Conservation (phyloP, 257 asterid species). For the Euphrasia confusa region DNA sequence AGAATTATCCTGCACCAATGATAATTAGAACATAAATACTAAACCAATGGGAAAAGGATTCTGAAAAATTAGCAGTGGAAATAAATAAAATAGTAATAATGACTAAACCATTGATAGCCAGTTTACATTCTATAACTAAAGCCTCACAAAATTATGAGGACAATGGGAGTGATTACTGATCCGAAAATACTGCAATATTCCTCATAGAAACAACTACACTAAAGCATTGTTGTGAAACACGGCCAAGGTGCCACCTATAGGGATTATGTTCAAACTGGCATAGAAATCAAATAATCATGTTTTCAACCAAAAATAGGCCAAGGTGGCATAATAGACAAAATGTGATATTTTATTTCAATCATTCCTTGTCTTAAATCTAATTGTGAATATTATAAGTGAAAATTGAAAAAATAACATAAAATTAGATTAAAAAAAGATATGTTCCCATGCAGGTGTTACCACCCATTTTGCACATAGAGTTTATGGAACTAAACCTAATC, state of each 20-base stretch:
- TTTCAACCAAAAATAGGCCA: no score
- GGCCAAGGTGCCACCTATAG: not conserved
- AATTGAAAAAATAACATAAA: no score
- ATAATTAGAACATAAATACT: conserved; percentile 7
- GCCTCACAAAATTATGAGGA: not conserved
- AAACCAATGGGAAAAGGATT: not conserved
- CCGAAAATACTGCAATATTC: conserved; percentile 1
- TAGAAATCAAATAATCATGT: no score
- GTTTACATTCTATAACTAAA: not conserved
- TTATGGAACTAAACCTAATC: not conserved
- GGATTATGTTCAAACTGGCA: no score
- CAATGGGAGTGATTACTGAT: not conserved
- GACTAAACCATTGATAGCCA: not conserved
- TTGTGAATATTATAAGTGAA: no score
- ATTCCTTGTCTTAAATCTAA: no score
- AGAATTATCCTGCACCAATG: conserved; percentile 46
- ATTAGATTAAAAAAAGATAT: no score
- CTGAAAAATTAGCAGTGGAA: not conserved
- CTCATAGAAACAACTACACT: conserved; percentile 1
- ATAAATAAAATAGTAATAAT: not conserved
- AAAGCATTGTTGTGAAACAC: not conserved
- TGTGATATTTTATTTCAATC: no score
- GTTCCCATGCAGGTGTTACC: no score
- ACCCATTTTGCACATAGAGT: no score
- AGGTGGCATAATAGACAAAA: no score